Evolutionary conservation across 1,284 basidiomycete species (phyloP), one percentile per base, ranked within the genome.

Genomic region (Pseudozyma pruni): DNA sequence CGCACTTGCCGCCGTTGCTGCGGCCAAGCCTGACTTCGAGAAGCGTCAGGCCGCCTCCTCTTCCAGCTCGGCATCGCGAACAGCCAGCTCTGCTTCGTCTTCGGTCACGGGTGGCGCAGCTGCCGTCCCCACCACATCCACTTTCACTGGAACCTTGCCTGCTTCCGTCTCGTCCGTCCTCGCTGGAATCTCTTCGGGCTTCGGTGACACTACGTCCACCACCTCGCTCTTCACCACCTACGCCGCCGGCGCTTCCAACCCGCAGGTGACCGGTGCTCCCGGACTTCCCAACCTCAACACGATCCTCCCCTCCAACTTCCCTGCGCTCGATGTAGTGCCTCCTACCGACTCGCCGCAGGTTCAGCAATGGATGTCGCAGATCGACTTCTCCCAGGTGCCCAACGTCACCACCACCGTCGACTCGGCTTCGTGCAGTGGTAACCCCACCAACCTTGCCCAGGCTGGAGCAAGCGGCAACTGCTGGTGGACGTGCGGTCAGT

Each of bases 401-500:
- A 79, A 88, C 70, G 80, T 91, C 38, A 88, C 90, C 17, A 77
- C 85, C 23, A 80, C 84, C 16, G 89, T 85, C 44, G 83, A 85
- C 19, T 76, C 83, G 16, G 89, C 88, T 72, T 88, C 89, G 49
- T 92, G 90, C 73, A 79, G 86, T 2, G 85, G 87, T 38, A 90
- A 91, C 76, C 83, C 87, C 0, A 85, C 81, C 2, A 88, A 89
- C 7, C 87, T 86, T 8, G 83, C 85, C 8, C 83, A 91, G 74
- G 73, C 71, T 20, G 59, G 81, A 5, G 83, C 83, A 13, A 86
- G 87, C 57, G 91, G 90, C 83, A 77, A 62, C 57, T 69, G 69
- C 49, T 93, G 91, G 91, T 94, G 91, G 92, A 91, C 91, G 8
- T 93, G 91, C 80, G 88, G 89, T 76, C 90, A 90, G 34, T 88